Base-by-base conservation (phyloP, 2,329 filamentous ascomycete species). In the Hypoxylon sp. region DNA sequence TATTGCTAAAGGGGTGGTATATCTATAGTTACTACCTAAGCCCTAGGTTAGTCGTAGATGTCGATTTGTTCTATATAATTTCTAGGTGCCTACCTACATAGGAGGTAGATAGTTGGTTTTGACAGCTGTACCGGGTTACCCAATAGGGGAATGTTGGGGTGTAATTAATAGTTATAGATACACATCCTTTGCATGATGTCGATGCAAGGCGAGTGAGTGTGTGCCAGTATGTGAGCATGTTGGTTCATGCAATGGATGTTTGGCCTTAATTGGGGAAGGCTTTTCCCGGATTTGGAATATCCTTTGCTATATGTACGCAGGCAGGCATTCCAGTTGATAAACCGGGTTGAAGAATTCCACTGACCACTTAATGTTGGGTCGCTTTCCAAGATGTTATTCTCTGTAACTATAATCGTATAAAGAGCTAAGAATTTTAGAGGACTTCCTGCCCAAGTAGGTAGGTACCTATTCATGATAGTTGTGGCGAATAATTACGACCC, bases 231-330 rank as follows among this genome's bases (percentile, higher is more conserved):
- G 5, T 44, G 19, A 17, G 8, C 13, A 17, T 44, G 17, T 44
- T 44, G 17, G 39, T 44, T 44, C 39, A 19, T 44, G 39, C 39
- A 44, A 44, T 44, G 8, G 39, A 44, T n/a, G 39, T 44, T 10
- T 44, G 39, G 39, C 19, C 17, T 44, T 19, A 19, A 19, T n/a
- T n/a, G n/a, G n/a, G 6, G 8, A 19, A 10, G 39, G 39, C 6
- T 19, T 10, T 44, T 19, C 39, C 17, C 6, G 8, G 29, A 31
- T 31, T 31, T 31, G 29, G 29, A 9, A 31, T 31, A 31, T 31
- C 6, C 29, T 31, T 31, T 31, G 29, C 5, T 31, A 31, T 9
- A 31, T 9, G 29, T 9, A 31, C 4, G 26, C 5, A 26, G 29
- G 29, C 10, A 44, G n/a, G 39, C 17, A n/a, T 19, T 19, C 39